Percentiles rank a stretch among this genome's conserved stretches.
Evolutionary conservation across 1,284 basidiomycete genomes (phyloP).

Genomic region (Trichosporon sp.): DNA sequence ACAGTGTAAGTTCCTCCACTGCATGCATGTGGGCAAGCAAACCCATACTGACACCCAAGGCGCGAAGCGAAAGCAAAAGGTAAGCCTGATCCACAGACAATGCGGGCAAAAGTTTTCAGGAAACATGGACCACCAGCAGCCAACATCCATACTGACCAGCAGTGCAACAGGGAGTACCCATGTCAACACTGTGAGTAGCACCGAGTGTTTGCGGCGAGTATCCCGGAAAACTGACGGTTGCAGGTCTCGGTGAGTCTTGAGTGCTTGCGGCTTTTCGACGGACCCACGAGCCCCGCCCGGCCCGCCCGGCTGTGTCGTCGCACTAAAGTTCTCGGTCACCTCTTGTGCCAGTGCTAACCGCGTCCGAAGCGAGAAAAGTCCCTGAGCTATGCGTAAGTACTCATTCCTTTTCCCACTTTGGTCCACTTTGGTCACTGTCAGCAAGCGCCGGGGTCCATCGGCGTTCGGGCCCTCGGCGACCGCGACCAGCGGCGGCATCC

Average conservation of each 20-base stretch:
- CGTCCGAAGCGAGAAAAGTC: constrained; percentile 52
- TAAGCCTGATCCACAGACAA: constrained; percentile 21
- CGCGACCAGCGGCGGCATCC: neutral
- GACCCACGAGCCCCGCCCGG: neutral
- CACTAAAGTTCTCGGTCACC: constrained; percentile 18
- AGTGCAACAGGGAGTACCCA: constrained; percentile 57
- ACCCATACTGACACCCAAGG: constrained; percentile 37
- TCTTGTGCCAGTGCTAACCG: neutral
- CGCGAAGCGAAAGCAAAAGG: constrained; percentile 56
- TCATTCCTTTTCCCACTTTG: neutral
- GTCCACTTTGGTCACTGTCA: too few species aligned
- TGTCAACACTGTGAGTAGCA: constrained; percentile 55
- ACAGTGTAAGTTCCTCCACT: constrained; percentile 48
- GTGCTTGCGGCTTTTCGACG: neutral
- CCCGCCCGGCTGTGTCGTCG: neutral
- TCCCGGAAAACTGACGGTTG: neutral
- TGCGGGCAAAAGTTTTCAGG: constrained; percentile 2
- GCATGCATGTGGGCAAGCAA: neutral
- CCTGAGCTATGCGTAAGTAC: constrained; percentile 55
- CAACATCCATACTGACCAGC: constrained; percentile 1
- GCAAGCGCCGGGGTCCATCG: too few species aligned
- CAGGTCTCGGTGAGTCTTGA: constrained; percentile 28
- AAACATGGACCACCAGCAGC: neutral
- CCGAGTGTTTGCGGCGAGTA: neutral
- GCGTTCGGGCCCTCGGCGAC: too few species aligned